Conservation (phyloP, 176 grass and related monocot species). For the Oryza brachyantha region DNA sequence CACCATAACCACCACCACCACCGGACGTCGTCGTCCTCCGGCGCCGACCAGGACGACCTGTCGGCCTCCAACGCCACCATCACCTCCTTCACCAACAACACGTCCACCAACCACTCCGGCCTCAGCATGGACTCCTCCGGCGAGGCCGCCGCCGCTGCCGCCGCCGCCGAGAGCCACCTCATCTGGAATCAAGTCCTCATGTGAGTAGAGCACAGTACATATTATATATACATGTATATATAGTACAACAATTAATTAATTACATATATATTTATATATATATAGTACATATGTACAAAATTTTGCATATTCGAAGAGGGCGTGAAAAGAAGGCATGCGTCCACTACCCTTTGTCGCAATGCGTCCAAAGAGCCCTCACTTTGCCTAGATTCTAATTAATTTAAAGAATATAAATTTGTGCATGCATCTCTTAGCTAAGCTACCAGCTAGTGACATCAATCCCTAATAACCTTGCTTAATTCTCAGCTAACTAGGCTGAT, state of each 20-base stretch:
- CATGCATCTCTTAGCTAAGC: constrained; percentile 13
- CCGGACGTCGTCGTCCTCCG: constrained; percentile 23
- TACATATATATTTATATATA: neutral
- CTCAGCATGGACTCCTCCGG: constrained; percentile 69
- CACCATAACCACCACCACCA: constrained; percentile 5
- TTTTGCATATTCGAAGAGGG: constrained; percentile 40
- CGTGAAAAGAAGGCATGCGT: constrained; percentile 47
- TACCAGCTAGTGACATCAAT: constrained; percentile 14
- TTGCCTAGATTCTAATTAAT: constrained; percentile 47
- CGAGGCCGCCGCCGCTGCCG: constrained; percentile 14
- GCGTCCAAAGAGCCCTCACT: constrained; percentile 42
- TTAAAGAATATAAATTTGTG: constrained; percentile 31
- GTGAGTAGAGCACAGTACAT: constrained; percentile 44
- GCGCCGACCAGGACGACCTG: constrained; percentile 36
- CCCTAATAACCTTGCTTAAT: constrained; percentile 17
- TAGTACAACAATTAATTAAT: neutral
- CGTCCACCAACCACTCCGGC: constrained; percentile 51
- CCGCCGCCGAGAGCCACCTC: constrained; percentile 66
- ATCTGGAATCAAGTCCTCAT: constrained; percentile 79
- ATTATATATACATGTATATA: neutral
- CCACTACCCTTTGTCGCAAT: constrained; percentile 49
- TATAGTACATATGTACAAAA: neutral
- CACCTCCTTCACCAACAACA: constrained; percentile 55
- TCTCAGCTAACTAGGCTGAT: neutral
- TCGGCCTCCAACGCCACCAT: constrained; percentile 53